Percentiles rank a stretch among this genome's conserved stretches.
Evolutionary conservation across 257 asterid species (phyloP).

Genomic region (Solanum bulbocastanum): DNA sequence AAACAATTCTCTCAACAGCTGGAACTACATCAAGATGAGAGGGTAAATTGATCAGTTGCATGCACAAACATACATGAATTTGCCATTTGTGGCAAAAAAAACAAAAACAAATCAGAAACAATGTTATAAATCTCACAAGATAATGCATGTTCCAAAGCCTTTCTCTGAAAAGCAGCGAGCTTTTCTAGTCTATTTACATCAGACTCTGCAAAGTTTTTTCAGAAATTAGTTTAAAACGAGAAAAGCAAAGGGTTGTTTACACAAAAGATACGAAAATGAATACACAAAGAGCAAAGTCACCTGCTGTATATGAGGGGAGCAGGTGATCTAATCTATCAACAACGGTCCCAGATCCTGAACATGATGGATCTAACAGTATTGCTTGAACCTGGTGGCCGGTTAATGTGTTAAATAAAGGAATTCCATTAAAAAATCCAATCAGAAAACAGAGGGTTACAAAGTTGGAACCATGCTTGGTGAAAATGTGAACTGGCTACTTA

Average conservation of each 20-base stretch:
- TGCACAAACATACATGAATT: neutral
- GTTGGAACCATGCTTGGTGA: neutral
- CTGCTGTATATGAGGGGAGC: slow-evolving; percentile 73
- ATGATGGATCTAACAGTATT: slow-evolving; percentile 86
- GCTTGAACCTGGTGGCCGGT: slow-evolving; percentile 56
- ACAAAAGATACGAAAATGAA: neutral
- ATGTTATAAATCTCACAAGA: slow-evolving; percentile 42
- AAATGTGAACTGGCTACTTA: neutral
- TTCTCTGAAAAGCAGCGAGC: slow-evolving; percentile 78
- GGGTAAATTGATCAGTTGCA: neutral
- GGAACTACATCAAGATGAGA: slow-evolving; percentile 39
- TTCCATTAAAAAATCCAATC: neutral
- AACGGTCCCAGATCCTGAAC: slow-evolving; percentile 96
- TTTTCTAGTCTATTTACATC: slow-evolving; percentile 41
- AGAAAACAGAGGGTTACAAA: neutral
- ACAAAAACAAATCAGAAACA: neutral
- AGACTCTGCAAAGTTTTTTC: slow-evolving; percentile 17
- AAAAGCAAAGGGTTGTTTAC: neutral
- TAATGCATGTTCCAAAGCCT: slow-evolving; percentile 68
- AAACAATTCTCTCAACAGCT: slow-evolving; percentile 71
- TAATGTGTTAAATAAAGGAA: neutral
- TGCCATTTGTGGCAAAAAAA: neutral
- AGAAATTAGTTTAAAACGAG: neutral
- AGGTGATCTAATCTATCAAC: slow-evolving; percentile 82
- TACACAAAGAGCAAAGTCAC: slow-evolving; percentile 14